A percentile compares a stretch with the other conserved stretches of the same genome.
phyloP scores from a whole-genome alignment of 768 basidiomycete genomes.

The Suillus bovinus region DNA sequence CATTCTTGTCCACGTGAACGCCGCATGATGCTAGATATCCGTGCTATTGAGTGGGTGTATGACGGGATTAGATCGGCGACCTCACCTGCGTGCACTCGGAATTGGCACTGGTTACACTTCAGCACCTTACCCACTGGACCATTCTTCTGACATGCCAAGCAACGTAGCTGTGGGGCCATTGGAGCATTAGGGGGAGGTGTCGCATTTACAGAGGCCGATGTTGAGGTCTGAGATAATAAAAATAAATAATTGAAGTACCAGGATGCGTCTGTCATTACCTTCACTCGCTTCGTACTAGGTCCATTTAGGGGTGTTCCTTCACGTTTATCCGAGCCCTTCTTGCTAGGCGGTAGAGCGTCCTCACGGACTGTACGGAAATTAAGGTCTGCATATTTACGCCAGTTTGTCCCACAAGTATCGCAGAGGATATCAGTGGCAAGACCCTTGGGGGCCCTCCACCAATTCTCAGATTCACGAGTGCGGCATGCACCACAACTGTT shows the following conservation, averaged over 20 bases:
- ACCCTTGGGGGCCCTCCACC: conserved; percentile 94
- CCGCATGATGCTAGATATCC: conserved; percentile 60
- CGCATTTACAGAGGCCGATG: conserved; percentile 42
- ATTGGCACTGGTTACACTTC: conserved; percentile 77
- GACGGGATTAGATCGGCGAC: not conserved
- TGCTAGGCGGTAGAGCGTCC: conserved; percentile 49
- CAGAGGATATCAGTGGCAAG: conserved; percentile 79
- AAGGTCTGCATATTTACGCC: conserved; percentile 92
- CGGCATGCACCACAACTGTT: conserved; percentile 81
- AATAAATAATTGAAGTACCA: not conserved
- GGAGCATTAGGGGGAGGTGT: conserved; percentile 64
- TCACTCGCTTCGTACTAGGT: conserved; percentile 61
- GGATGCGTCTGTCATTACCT: conserved; percentile 35
- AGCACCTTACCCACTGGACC: conserved; percentile 79
- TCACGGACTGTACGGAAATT: conserved; percentile 74
- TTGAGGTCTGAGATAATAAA: conserved; percentile 16
- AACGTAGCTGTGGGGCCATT: conserved; percentile 63
- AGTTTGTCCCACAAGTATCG: conserved; percentile 82
- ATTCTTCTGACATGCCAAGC: conserved; percentile 71
- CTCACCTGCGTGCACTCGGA: conserved; percentile 78
- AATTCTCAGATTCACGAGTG: conserved; percentile 72
- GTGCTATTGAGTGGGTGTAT: conserved; percentile 12
- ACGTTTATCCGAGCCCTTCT: conserved; percentile 50
- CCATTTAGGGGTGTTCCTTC: conserved; percentile 61
- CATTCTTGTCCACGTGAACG: conserved; percentile 59